phyloP scores from a whole-genome alignment of 2,329 filamentous ascomycete genomes.

The Epichloe sibirici region DNA sequence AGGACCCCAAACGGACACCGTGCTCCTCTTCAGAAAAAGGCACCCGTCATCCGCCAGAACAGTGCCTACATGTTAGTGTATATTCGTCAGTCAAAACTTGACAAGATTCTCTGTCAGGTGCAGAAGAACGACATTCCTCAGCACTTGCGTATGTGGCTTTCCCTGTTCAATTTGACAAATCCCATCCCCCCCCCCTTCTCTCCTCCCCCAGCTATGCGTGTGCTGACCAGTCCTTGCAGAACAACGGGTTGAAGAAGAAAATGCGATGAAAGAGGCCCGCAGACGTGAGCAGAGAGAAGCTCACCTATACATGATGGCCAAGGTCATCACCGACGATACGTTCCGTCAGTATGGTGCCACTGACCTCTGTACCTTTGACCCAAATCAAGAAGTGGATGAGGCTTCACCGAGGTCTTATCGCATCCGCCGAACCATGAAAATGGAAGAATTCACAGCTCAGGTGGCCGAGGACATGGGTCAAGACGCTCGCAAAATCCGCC shows the following conservation, averaged over 20 bases:
- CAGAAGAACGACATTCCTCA: constrained; percentile 66
- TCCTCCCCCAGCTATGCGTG: not conserved
- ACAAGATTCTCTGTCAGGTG: constrained; percentile 68
- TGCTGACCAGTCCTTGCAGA: constrained; percentile 31
- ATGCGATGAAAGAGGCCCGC: constrained; percentile 58
- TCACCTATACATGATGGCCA: constrained; percentile 79
- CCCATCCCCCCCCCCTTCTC: not conserved
- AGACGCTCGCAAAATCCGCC: constrained; percentile 58
- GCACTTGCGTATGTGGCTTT: constrained; percentile 54
- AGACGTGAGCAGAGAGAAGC: constrained; percentile 87
- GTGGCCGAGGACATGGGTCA: constrained; percentile 60
- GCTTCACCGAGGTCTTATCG: constrained; percentile 63
- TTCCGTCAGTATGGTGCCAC: constrained; percentile 75
- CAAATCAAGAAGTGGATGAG: constrained; percentile 49
- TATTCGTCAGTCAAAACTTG: constrained; percentile 75
- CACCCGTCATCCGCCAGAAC: constrained; percentile 51
- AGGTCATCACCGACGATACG: constrained; percentile 68
- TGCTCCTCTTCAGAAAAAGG: constrained; percentile 39
- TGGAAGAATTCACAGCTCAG: constrained; percentile 59
- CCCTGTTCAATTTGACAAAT: not conserved
- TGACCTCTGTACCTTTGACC: constrained; percentile 63
- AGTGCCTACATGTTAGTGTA: constrained; percentile 99
- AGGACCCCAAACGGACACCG: constrained; percentile 35
- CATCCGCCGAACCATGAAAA: constrained; percentile 59
- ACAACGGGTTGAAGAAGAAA: constrained; percentile 69